A percentile compares a stretch with the other conserved stretches of the same genome.
Evolutionary conservation across 176 grass and related monocot species (phyloP).

Genomic region (Pontederia paniculata): DNA sequence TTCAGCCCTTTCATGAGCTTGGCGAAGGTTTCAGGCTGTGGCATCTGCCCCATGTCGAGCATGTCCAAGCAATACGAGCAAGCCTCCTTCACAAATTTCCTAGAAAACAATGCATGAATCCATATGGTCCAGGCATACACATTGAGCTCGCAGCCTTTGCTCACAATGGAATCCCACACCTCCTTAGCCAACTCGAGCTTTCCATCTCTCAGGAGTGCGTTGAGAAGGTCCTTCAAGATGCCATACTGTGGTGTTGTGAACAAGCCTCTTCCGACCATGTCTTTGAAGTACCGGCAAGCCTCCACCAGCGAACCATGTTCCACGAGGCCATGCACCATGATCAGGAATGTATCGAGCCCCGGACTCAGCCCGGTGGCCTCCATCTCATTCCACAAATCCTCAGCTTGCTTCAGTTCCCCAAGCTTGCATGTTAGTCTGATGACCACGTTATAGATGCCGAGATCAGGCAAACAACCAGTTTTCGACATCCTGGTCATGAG

Average conservation of each 20-base stretch:
- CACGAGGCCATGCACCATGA: slow-evolving; percentile 68
- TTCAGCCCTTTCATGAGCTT: slow-evolving; percentile 86
- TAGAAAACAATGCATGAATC: slow-evolving; percentile 71
- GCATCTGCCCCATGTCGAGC: slow-evolving; percentile 83
- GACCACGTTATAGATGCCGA: slow-evolving; percentile 58
- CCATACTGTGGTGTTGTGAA: slow-evolving; percentile 78
- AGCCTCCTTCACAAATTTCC: slow-evolving; percentile 76
- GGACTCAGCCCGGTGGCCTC: slow-evolving; percentile 52
- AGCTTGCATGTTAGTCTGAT: slow-evolving; percentile 75
- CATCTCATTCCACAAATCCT: slow-evolving; percentile 68
- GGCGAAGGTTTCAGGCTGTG: slow-evolving; percentile 74
- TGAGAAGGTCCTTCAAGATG: slow-evolving; percentile 75
- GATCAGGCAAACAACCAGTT: slow-evolving; percentile 39
- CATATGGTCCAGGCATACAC: slow-evolving; percentile 86
- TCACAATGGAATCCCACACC: slow-evolving; percentile 66
- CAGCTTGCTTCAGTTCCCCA: slow-evolving; percentile 58
- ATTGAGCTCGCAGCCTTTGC: slow-evolving; percentile 73
- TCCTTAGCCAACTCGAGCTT: slow-evolving; percentile 88
- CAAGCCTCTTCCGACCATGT: slow-evolving; percentile 70
- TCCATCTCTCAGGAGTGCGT: slow-evolving; percentile 51
- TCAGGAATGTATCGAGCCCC: slow-evolving; percentile 64
- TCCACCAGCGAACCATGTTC: slow-evolving; percentile 45
- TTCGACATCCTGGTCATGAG: slow-evolving; percentile 70
- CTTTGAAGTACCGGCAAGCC: slow-evolving; percentile 67
- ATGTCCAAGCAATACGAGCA: slow-evolving; percentile 82